A percentile compares a stretch with the other conserved stretches of the same genome.
These are phyloP conservation scores for Colletotrichum karsti DNA, from an alignment of 2,329 filamentous ascomycete genomes.

Conservation along the genomic window DNA sequence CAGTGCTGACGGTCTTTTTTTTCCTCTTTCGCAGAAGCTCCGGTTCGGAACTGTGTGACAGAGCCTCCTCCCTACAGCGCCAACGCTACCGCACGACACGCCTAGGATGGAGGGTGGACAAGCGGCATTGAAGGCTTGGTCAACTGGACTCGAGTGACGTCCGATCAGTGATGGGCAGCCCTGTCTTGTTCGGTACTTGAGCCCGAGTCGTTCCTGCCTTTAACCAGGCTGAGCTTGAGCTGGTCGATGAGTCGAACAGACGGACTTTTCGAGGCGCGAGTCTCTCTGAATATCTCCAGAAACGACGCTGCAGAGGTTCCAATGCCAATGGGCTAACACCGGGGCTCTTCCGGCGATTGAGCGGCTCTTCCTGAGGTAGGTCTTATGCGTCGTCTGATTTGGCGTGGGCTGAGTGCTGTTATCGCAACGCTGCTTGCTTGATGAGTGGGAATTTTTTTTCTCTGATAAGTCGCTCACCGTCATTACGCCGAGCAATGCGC, in stretches of 20 bases:
- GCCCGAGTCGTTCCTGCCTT: neutral
- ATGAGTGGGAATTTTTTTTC: slow-evolving; percentile 13
- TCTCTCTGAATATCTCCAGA: neutral
- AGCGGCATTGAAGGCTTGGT: slow-evolving; percentile 5
- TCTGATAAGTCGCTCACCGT: slow-evolving; percentile 16
- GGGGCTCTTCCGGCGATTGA: slow-evolving; percentile 8
- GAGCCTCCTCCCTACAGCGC: neutral
- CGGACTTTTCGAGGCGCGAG: no score
- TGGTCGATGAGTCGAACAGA: neutral
- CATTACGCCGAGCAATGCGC: slow-evolving; percentile 3
- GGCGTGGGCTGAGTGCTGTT: slow-evolving; percentile 15
- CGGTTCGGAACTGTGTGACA: neutral
- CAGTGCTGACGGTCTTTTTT: neutral
- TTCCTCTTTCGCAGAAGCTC: neutral
- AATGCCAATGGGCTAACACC: neutral
- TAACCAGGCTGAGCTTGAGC: neutral
- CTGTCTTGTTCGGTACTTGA: neutral
- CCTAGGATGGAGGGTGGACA: neutral
- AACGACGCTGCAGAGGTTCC: neutral
- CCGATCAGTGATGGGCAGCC: neutral
- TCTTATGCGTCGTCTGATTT: slow-evolving; percentile 12
- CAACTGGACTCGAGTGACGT: slow-evolving; percentile 3
- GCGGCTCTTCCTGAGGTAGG: neutral
- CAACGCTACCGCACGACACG: slow-evolving; percentile 1
- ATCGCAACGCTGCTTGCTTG: slow-evolving; percentile 3